Base-by-base conservation (phyloP, 2,329 filamentous ascomycete species). In the Fusarium irregulare region DNA sequence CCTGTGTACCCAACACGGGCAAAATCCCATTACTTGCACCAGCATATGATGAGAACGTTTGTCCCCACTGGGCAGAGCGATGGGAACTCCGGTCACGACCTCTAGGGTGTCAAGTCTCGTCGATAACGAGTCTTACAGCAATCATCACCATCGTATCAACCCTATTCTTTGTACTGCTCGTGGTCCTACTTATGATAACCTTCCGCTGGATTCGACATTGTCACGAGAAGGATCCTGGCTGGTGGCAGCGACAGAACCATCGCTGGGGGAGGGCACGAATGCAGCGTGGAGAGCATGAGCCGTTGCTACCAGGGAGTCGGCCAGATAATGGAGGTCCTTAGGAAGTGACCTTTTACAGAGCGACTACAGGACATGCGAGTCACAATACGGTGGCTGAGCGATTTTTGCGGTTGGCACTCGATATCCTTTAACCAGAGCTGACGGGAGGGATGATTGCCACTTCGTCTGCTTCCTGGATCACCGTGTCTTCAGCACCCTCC, bases 381-480 rank as follows among this genome's bases (percentile, higher is more conserved):
- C 44, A 68, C 45, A 18, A 37, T 45, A 53, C 42, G 41, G 34
- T 42, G 37, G 51, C 32, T 25, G 21, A 61, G 60, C 47, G 37
- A 57, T 59, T 59, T 65, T 62, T 64, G 51, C 47, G 64, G 66
- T 61, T 57, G 34, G 56, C 54, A 49, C 63, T 58, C 45, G 59
- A 60, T 56, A 64, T 60, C 48, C 53, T 60, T 85, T 80, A 96
- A 7, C 93, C 93, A 40, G 93, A 94, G 83, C 93, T 97, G 71
- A 97, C 93, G 12, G 93, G 93, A 34, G 93, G 93, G 60, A 97
- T 95, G 37, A 97, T 91, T 44, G 92, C 93, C 58, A 97, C 92
- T 81, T 97, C 93, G 76, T 97, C 93, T 28, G 91, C 92, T 67
- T 88, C 88, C 54, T 88, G 81, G 60, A 97, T 91, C 59, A 88